Conservation (phyloP, 176 grass and related monocot genomes). For the Elymus sibiricus region DNA sequence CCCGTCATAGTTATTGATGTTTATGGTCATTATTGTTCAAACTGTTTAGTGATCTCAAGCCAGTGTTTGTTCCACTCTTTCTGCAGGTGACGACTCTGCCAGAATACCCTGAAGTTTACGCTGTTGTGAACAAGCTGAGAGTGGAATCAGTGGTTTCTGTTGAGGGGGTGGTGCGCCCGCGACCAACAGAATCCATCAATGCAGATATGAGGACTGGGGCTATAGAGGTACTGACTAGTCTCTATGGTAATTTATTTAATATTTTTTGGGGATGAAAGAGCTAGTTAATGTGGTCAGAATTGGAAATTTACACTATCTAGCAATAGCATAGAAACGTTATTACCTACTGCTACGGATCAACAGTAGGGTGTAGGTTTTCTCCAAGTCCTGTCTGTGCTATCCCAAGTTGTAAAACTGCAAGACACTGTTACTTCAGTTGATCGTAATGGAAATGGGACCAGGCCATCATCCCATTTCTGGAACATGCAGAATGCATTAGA, state of each 20-base stretch:
- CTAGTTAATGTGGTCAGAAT: slow-evolving; percentile 1
- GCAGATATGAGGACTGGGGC: slow-evolving; percentile 87
- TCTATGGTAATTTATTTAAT: neutral
- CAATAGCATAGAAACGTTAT: neutral
- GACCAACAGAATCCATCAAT: slow-evolving; percentile 73
- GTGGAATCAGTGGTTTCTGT: slow-evolving; percentile 86
- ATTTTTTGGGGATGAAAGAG: neutral
- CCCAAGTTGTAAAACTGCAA: neutral
- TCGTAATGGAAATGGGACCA: neutral
- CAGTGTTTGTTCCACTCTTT: neutral
- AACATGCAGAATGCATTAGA: neutral
- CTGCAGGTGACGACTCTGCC: slow-evolving; percentile 74
- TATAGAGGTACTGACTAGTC: slow-evolving; percentile 60
- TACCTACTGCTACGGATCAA: too few relatives aligned
- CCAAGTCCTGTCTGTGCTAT: neutral
- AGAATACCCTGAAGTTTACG: slow-evolving; percentile 66
- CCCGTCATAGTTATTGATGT: neutral
- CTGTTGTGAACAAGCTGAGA: slow-evolving; percentile 69
- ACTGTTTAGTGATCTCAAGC: neutral
- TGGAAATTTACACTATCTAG: neutral
- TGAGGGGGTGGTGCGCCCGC: slow-evolving; percentile 57
- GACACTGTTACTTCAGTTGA: neutral
- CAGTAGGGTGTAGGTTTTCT: neutral
- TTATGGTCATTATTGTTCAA: neutral
- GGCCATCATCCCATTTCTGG: neutral